Base-by-base conservation (phyloP, 2,329 filamentous ascomycete genomes). In the Aspergillus sp. region DNA sequence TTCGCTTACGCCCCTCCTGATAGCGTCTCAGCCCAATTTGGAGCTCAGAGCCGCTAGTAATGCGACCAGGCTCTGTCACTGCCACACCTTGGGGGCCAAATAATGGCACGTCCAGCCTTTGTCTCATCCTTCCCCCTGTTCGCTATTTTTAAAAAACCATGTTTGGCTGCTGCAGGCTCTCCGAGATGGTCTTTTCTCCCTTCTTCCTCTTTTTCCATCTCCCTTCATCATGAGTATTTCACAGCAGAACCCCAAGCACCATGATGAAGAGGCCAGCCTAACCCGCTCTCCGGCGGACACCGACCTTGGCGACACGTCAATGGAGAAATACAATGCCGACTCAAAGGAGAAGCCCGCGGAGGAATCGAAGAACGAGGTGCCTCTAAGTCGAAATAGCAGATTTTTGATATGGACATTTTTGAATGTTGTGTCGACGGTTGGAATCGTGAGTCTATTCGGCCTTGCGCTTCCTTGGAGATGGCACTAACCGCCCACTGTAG, bases 391-490 rank as follows among this genome's bases (percentile, higher is more conserved):
- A 7, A 57, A 57, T 23, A 3, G 41, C 31, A 28, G 62, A 6
- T 64, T 68, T 45, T 5, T 64, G 8, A 49, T 67, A 38, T 69
- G 66, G 67, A 68, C 65, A 13, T 45, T 46, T 13, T 53, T 69
- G 31, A 69, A 68, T 25, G 60, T 69, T 13, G 45, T 59, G 25
- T 67, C 67, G 2, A 69, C 67, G 0, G 67, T 69, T 28, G 66
- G 64, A 4, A 69, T 68, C 46, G 67, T 69, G 63, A 53, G 67
- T 25, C 4, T n/a, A 13, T 11, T 13, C 4, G 15, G 11, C 46
- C 48, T 49, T 3, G 25, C 15, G 17, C 19, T 47, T 23, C 17
- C 23, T 7, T 31, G 19, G 31, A 22, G 6, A 30, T 45, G 17
- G 23, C 19, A 28, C 30, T 41, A 23, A 45, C 54, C n/a, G 25